Conservation (phyloP, 495 filamentous ascomycete genomes). For the Penicillium cinerascens region DNA sequence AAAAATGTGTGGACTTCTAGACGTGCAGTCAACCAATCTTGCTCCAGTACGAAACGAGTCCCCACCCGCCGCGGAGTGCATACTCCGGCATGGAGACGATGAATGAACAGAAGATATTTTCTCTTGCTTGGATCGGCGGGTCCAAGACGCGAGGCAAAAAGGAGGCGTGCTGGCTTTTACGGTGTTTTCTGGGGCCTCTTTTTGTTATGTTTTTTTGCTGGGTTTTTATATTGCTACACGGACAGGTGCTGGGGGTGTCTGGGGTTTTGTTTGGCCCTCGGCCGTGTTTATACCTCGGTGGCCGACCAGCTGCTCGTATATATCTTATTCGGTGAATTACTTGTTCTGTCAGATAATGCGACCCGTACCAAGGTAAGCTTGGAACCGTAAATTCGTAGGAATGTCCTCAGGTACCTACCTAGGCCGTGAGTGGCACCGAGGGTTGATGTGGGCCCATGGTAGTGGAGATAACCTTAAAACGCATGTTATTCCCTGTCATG, state of each 20-base stretch:
- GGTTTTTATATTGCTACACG: constrained; percentile 31
- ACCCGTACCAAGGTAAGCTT: background rate
- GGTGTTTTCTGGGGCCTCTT: constrained; percentile 30
- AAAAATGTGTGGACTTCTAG: constrained; percentile 3
- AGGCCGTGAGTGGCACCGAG: no score
- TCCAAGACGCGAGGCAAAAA: constrained; percentile 14
- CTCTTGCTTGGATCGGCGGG: constrained; percentile 13
- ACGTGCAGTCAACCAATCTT: background rate
- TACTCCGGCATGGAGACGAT: constrained; percentile 6
- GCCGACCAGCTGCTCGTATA: constrained; percentile 17
- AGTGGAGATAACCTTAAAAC: background rate
- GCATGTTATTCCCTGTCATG: background rate
- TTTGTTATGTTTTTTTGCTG: constrained; percentile 11
- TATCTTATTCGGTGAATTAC: constrained; percentile 13
- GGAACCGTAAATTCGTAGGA: background rate
- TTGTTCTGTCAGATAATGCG: background rate
- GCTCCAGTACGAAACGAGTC: constrained; percentile 10
- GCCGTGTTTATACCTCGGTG: constrained; percentile 25
- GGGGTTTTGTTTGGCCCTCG: constrained; percentile 14
- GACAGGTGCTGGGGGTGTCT: constrained; percentile 26
- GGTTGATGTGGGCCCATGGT: background rate
- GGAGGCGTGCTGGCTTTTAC: constrained; percentile 28
- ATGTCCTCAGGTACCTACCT: no score
- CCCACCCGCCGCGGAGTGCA: constrained; percentile 1
- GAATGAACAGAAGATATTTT: constrained; percentile 8